Base-by-base conservation (phyloP, 345 rosid genomes). In the Rubroshorea leprosula region DNA sequence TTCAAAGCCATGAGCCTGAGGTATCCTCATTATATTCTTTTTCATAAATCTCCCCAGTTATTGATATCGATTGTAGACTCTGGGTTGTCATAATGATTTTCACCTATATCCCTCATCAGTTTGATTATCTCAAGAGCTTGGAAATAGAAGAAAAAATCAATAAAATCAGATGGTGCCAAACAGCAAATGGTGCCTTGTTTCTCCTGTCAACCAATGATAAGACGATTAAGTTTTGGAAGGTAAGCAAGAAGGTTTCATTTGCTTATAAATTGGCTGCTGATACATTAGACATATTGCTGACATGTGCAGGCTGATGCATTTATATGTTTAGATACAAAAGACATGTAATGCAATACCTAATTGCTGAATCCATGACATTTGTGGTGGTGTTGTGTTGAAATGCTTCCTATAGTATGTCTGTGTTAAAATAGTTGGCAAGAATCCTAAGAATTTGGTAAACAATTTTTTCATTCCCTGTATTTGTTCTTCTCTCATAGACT, bases 61-160 rank as follows among this genome's bases (percentile, higher is more conserved):
- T 35, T 1, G 41, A 6, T 35, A 2, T 35, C 7, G 11, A 10
- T 35, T 44, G 14, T 44, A 44, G 9, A 44, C 14, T 49, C 39
- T 35, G 0, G 19, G 12, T 31, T 45, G 18, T 46, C 57, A 22
- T 44, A 39, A 55, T 16, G 50, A 49, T 52, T 11, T 58, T 63
- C 53, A 55, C 65, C 57, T 70, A 27, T 21, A 21, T 62, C 21
- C 18, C 46, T 68, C 45, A 57, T 45, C 82, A 91, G 98, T 91
- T 91, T 79, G 98, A 91, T 69, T 91, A 91, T 72, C 83, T 91
- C 57, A 91, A 86, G 83, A 91, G 98, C 68, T 82, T 91, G 92
- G 98, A 91, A 79, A 91, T 91, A 69, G 98, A 86, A 76, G 98
- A 91, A 87, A 91, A 91, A 58, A 91, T 91, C 61, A 91, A 91